Base-by-base conservation (phyloP, 2,329 filamentous ascomycete species). In the Coleophoma crateriformis region DNA sequence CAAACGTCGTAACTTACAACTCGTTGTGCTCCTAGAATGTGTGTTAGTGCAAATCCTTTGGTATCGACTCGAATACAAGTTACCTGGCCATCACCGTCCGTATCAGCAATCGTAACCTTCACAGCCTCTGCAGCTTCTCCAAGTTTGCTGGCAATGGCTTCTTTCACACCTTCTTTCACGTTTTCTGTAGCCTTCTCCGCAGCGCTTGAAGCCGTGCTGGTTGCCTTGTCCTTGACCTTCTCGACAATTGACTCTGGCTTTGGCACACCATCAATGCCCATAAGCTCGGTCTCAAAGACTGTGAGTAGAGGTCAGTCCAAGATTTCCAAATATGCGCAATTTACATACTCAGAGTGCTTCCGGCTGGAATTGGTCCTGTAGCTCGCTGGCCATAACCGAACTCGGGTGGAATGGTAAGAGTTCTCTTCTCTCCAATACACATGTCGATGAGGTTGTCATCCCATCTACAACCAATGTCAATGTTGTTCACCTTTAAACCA, bases 381-480 rank as follows among this genome's bases (percentile, higher is more conserved):
- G 70, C 76, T 48, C 82, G 77, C 54, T 85, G 73, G 46, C 94
- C 94, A 69, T 97, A 99, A 44, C 82, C 94, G 64, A 86, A 74
- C 64, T 85, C 81, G 17, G 92, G 89, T n/a, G 90, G 90, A 50
- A 99, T 94, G 17, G 86, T 96, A 68, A 99, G 72, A 49, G 82
- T 92, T 60, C 87, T 81, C 77, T 91, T 92, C 77, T 97, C 92
- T 54, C 94, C 92, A 60, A 95, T 87, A 71, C 94, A 97, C 91
- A 97, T 96, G 64, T 88, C 88, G 48, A 94, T 61, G 37, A 97
- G 78, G 45, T 92, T 92, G 66, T 95, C 71, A 62, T 97, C 92
- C 92, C 91, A 96, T 64, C 85, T 88, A 54, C 17, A 15, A 35
- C 33, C 7, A 27, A 14, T 35, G 42, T 13, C 20, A 17, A 37